A percentile compares a stretch with the other conserved stretches of the same genome.
Evolutionary conservation across 108 stramenopile species (phyloP).

Genomic region (Skeletonema menzelii): DNA sequence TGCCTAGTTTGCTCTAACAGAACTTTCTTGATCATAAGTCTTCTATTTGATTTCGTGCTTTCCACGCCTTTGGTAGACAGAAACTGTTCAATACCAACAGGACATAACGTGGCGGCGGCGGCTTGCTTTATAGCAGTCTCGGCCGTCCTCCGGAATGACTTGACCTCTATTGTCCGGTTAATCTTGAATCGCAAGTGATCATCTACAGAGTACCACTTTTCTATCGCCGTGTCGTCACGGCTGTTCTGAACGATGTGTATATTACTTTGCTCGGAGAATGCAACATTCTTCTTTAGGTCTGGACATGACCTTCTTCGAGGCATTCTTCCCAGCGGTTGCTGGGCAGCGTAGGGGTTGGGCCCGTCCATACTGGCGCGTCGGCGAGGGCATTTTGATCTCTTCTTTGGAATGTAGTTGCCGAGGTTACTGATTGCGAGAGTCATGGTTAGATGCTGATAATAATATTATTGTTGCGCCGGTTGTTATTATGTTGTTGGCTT

Average conservation of each 20-base stretch:
- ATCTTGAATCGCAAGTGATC: slow-evolving; percentile 37
- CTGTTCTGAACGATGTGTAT: slow-evolving; percentile 8
- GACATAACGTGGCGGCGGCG: slow-evolving; percentile 12
- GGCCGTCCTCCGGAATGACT: slow-evolving; percentile 4
- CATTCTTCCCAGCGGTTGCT: neutral
- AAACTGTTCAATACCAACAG: slow-evolving; percentile 44
- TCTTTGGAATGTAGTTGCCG: neutral
- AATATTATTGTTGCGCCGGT: too few relatives aligned
- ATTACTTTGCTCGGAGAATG: slow-evolving; percentile 25
- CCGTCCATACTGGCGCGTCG: neutral
- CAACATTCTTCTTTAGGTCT: slow-evolving; percentile 20
- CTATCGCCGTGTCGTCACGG: neutral
- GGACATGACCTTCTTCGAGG: slow-evolving; percentile 12
- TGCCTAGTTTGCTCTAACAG: slow-evolving; percentile 43
- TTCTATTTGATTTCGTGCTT: slow-evolving; percentile 18
- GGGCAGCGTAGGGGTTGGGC: neutral
- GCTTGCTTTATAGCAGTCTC: neutral
- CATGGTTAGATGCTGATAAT: neutral
- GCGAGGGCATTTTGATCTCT: neutral
- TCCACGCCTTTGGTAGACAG: slow-evolving; percentile 6
- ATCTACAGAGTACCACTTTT: slow-evolving; percentile 25
- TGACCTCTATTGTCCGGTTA: slow-evolving; percentile 26
- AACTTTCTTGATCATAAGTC: slow-evolving; percentile 22
- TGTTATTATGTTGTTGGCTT: too few relatives aligned
- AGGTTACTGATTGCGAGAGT: neutral